A percentile compares a stretch with the other conserved stretches of the same genome.
phyloP scores from a whole-genome alignment of 495 filamentous ascomycete species.

The Choiromyces venosus region DNA sequence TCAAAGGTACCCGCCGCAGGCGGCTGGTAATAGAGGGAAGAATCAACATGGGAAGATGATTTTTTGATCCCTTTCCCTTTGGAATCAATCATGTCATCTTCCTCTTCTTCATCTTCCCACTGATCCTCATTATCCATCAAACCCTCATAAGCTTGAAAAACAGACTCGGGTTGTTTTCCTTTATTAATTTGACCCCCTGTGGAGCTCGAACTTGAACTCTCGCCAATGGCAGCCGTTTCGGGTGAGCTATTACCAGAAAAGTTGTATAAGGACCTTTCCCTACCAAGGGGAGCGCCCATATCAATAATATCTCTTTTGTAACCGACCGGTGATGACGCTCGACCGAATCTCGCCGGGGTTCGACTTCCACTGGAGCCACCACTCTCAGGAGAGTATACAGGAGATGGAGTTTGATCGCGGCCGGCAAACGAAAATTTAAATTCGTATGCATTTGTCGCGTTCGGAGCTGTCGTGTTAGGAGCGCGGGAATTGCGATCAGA shows the following conservation, averaged over 20 bases:
- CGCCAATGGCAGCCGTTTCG: not conserved
- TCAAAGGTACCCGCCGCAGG: not conserved
- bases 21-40: not conserved
- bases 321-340: not conserved
- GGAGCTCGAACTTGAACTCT: not conserved
- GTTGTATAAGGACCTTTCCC: not conserved
- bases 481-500: not conserved
- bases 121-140: constrained; percentile 6
- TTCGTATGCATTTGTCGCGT: constrained; percentile 6
- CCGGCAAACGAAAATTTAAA: constrained; percentile 15
- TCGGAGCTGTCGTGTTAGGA: not conserved
- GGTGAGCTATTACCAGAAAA: not conserved
- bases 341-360: constrained; percentile 19
- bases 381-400: constrained; percentile 21
- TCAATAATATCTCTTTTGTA: not conserved
- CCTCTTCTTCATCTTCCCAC: constrained; percentile 41
- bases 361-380: constrained; percentile 31
- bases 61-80: constrained; percentile 44
- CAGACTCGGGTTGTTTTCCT: constrained; percentile 20
- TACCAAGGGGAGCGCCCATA: not conserved
- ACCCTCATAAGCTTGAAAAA: constrained; percentile 3
- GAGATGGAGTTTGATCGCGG: not conserved
- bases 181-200: constrained; percentile 11
- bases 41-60: not conserved
- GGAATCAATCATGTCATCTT: constrained; percentile 21